Base-by-base conservation (phyloP, 768 basidiomycete species). In the Podaxis mareebaensis region DNA sequence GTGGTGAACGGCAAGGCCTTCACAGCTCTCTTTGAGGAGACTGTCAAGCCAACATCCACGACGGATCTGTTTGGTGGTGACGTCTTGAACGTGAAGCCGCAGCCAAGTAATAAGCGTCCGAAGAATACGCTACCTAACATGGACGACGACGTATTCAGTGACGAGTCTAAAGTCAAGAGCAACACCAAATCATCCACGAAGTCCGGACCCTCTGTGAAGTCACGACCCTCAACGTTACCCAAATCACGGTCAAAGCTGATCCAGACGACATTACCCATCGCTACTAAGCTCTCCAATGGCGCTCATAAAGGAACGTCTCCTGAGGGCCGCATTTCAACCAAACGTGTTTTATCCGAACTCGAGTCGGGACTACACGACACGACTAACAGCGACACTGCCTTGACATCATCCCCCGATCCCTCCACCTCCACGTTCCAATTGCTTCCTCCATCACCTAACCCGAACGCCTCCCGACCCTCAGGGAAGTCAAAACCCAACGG, bases 21-120 rank as follows among this genome's bases (percentile, higher is more conserved):
- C 77, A 86, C 83, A 65, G 73, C 83, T 30, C 74, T 93, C 52
- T 93, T 93, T 70, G 84, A 90, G 28, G 83, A 83, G 58, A 70
- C 66, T 15, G 40, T 33, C 42, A 49, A 60, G 57, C 46, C 64
- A 33, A 53, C 48, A 2, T 59, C 64, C 12, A 58, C 26, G 7
- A 58, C 55, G 7, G 67, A 68, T 22, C 61, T 68, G 7, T 68
- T 68, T 49, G 65, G 65, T 8, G 30, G 33, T 48, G 48, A 52
- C 30, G 15, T 20, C 17, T 39, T 53, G 12, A 20, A 30, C 20
- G 40, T 22, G 33, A 55, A 59, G 17, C 26, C 56, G n/a, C 57
- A 28, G 4, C 26, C 15, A 6, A 48, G 24, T 36, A 44, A 24
- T 36, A 55, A 61, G 49, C 33, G 20, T 13, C 24, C 22, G 39